A percentile compares a stretch with the other conserved stretches of the same genome.
Evolutionary conservation across 2,329 filamentous ascomycete species (phyloP).

Genomic region (Colletotrichum paranaense): DNA sequence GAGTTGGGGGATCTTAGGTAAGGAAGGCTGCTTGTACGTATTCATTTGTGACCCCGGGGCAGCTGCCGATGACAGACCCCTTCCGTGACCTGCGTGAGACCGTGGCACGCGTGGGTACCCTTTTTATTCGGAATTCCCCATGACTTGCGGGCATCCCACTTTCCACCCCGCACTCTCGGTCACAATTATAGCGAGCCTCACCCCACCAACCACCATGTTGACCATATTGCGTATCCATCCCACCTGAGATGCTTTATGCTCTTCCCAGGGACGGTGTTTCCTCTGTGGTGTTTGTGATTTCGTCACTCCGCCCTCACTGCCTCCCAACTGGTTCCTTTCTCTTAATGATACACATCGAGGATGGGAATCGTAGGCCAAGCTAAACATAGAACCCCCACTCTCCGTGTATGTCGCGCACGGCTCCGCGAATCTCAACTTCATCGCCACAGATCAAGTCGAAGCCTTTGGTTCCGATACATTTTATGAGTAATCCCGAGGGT

Average conservation of each 20-base stretch:
- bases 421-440: no score
- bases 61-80: background rate
- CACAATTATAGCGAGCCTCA: constrained; percentile 44
- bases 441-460: no score
- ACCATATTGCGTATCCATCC: background rate
- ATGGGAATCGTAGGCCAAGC: no score
- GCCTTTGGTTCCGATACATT: no score
- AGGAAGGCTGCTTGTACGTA: background rate
- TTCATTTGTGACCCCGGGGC: no score
- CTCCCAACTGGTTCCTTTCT: background rate
- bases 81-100: no score
- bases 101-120: no score
- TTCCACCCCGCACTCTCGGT: constrained; percentile 40
- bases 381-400: no score
- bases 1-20: background rate
- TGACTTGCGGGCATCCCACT: background rate
- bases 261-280: background rate
- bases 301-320: background rate
- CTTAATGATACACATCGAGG: no score
- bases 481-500: no score
- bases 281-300: no score
- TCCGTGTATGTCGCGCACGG: no score
- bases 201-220: background rate
- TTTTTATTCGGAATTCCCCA: background rate
- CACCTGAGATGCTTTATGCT: background rate